Conservation (phyloP, 163 green algal species). For the Prototheca wickerhamii region DNA sequence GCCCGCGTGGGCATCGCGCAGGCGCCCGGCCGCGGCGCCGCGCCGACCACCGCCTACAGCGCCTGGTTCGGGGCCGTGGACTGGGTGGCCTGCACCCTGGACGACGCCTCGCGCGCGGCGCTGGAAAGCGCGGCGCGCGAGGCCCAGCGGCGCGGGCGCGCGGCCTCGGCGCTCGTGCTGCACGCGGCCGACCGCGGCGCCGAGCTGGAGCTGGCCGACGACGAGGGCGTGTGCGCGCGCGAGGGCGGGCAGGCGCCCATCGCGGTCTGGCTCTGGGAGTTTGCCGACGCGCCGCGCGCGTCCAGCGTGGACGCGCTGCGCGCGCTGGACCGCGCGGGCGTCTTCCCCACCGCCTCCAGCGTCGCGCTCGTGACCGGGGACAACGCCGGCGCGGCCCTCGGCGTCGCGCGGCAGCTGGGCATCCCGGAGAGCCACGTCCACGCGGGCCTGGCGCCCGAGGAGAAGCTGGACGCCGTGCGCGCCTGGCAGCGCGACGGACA, state of each 20-base stretch:
- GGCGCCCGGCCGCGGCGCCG: background rate
- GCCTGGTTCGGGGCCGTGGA: conserved; percentile 2
- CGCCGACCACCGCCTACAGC: background rate
- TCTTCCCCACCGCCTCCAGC: background rate
- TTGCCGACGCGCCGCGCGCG: no score
- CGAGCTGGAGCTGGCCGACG: background rate
- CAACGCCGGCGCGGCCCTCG: conserved; percentile 47
- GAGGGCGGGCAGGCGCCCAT: no score
- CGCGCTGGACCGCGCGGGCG: no score
- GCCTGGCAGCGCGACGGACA: background rate
- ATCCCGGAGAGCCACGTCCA: conserved; percentile 40
- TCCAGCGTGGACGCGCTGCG: no score
- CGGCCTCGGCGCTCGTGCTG: conserved; percentile 26
- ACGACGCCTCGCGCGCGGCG: background rate
- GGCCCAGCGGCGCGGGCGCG: background rate
- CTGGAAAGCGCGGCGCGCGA: conserved; percentile 8
- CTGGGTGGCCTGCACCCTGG: conserved; percentile 20
- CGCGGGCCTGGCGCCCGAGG: conserved; percentile 38
- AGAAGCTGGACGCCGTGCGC: conserved; percentile 3
- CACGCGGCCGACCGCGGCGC: background rate
- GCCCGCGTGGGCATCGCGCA: conserved; percentile 2
- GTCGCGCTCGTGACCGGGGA: conserved; percentile 87
- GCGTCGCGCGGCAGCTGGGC: conserved; percentile 45
- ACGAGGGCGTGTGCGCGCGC: no score
- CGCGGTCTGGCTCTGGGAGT: no score